Conservation (phyloP, 768 basidiomycete genomes). For the Butyriboletus loyo region DNA sequence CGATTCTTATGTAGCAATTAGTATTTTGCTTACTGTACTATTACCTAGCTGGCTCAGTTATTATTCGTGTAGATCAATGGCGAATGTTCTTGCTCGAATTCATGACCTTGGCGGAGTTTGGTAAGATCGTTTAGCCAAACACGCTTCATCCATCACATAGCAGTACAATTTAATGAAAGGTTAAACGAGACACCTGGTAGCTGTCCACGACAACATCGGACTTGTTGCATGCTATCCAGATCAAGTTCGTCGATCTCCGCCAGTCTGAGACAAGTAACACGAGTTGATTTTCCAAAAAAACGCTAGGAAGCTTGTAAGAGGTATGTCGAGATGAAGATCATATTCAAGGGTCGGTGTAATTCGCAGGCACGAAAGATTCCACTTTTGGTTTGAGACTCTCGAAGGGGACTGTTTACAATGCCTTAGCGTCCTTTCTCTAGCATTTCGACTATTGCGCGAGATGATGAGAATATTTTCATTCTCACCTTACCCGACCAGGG, state of each 20-base stretch:
- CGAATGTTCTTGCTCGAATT: neutral
- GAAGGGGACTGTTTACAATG: too few species aligned
- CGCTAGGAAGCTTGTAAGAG: neutral
- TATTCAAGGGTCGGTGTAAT: too few species aligned
- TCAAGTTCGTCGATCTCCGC: neutral
- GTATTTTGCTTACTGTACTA: conserved; percentile 17
- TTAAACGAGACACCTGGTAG: neutral
- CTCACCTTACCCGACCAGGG: neutral
- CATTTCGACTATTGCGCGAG: neutral
- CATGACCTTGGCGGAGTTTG: neutral
- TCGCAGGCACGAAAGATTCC: too few species aligned
- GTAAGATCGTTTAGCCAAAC: too few species aligned
- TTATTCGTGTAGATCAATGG: conserved; percentile 20
- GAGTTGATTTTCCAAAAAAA: neutral
- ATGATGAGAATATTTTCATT: neutral
- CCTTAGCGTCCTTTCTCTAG: too few species aligned
- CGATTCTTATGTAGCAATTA: conserved; percentile 29
- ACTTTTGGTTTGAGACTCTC: neutral
- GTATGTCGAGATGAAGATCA: too few species aligned
- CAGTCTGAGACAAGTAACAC: neutral
- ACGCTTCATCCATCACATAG: too few species aligned
- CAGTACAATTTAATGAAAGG: neutral
- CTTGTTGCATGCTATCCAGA: neutral
- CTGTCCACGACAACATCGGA: neutral
- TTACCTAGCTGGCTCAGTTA: conserved; percentile 1